phyloP scores from a whole-genome alignment of 306 rosid genomes.

The Begonia masoniana region DNA sequence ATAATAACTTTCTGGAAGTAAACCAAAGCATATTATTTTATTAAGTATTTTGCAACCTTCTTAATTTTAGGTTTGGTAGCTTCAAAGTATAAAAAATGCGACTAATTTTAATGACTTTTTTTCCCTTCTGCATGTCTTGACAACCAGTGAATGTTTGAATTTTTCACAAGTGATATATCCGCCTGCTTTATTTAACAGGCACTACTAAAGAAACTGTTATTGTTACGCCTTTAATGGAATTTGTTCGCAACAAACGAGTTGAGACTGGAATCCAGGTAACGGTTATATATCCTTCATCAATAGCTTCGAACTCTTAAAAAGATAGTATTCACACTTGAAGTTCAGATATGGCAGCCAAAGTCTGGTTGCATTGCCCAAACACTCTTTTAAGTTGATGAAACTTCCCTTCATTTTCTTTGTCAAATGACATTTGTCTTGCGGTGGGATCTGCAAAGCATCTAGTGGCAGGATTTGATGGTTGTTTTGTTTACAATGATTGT shows the following conservation, averaged over 20 bases:
- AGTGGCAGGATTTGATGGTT: not conserved
- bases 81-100: not conserved
- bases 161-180: constrained; percentile 4
- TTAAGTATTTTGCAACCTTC: not conserved
- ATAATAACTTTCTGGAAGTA: not conserved
- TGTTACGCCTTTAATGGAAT: constrained; percentile 91
- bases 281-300: not conserved
- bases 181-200: constrained; percentile 31
- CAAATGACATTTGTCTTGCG: not conserved
- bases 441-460: not conserved
- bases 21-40: not conserved
- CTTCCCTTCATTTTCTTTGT: not conserved
- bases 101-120: not conserved
- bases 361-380: not conserved
- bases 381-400: too few species aligned
- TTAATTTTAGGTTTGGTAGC: not conserved
- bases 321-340: not conserved
- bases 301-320: not conserved
- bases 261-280: constrained; percentile 61
- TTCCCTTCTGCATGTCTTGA: not conserved
- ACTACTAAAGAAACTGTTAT: constrained; percentile 57
- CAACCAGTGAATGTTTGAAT: constrained; percentile 5
- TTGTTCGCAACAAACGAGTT: constrained; percentile 66
- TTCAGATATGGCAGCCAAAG: not conserved
- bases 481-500: too few species aligned